Evolutionary conservation across 2,329 filamentous ascomycete species (phyloP).

Genomic region (Pseudocercospora ulei): DNA sequence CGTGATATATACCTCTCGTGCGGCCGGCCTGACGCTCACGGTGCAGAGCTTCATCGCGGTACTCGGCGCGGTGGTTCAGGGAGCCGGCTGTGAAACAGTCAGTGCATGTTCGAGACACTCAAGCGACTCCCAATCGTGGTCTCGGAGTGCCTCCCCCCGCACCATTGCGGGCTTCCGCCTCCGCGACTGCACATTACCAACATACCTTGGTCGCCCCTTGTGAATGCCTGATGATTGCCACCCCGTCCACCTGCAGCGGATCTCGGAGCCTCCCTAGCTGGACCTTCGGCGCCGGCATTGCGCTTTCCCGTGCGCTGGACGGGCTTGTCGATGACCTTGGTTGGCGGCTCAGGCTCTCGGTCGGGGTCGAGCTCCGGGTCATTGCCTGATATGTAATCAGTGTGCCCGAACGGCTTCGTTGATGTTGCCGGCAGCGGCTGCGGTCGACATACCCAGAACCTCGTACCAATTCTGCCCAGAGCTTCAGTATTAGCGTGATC

Average conservation of each 20-base stretch:
- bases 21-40: constrained; percentile 40
- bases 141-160: not conserved
- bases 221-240: constrained; percentile 49
- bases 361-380: constrained; percentile 63
- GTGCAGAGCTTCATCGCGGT: constrained; percentile 58
- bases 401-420: constrained; percentile 8
- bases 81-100: constrained; percentile 46
- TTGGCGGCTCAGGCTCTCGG: constrained; percentile 64
- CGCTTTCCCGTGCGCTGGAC: constrained; percentile 70
- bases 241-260: constrained; percentile 41
- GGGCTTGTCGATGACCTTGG: constrained; percentile 82
- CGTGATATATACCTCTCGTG: constrained; percentile 29
- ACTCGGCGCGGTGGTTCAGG: constrained; percentile 69
- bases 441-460: constrained; percentile 69
- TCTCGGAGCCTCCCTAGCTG: constrained; percentile 37
- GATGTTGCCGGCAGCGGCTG: constrained; percentile 11
- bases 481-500: no score
- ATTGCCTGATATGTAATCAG: constrained; percentile 45
- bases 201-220: constrained; percentile 82
- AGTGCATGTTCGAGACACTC: constrained; percentile 11
- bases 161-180: not conserved
- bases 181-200: not conserved
- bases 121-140: constrained; percentile 1
- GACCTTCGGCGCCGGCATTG: constrained; percentile 67
- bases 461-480: constrained; percentile 96